Evolutionary conservation across 2,329 filamentous ascomycete species (phyloP).

Genomic region (Juglanconis juglandina): DNA sequence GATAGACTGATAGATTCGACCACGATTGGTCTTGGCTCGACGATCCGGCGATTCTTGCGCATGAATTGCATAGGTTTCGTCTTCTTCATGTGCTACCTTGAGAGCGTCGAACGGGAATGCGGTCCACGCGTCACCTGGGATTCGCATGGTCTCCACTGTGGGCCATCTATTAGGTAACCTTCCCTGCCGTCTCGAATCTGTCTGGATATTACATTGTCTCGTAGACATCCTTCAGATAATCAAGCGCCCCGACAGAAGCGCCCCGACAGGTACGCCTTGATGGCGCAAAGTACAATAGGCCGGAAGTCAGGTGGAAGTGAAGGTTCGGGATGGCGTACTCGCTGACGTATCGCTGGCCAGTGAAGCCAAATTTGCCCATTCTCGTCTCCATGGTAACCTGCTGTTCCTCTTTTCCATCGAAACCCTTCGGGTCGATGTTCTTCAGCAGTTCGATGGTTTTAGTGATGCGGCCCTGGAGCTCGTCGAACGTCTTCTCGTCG

Average conservation of each 20-base stretch:
- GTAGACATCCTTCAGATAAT: constrained; percentile 37
- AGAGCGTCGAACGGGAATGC: no score
- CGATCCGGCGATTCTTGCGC: no score
- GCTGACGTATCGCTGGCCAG: constrained; percentile 33
- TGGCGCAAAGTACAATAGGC: constrained; percentile 50
- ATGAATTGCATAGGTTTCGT: no score
- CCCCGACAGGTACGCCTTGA: constrained; percentile 52
- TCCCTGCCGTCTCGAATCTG: background rate
- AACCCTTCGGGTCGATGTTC: constrained; percentile 34
- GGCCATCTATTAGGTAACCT: no score
- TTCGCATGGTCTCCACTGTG: no score
- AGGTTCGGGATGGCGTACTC: constrained; percentile 49
- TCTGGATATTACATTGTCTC: background rate
- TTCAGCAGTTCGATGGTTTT: constrained; percentile 45
- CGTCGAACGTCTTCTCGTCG: constrained; percentile 38
- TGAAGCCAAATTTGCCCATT: constrained; percentile 18
- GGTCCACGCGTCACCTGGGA: no score
- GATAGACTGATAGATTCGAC: background rate
- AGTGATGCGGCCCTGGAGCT: constrained; percentile 45
- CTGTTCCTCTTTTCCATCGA: constrained; percentile 40
- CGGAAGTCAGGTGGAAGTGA: constrained; percentile 51
- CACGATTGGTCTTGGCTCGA: background rate
- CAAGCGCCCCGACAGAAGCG: constrained; percentile 48
- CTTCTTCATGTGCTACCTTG: background rate
- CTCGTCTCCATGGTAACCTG: constrained; percentile 35